Evolutionary conservation across 2,329 filamentous ascomycete species (phyloP).

Genomic region (Trichophyton verrucosum): DNA sequence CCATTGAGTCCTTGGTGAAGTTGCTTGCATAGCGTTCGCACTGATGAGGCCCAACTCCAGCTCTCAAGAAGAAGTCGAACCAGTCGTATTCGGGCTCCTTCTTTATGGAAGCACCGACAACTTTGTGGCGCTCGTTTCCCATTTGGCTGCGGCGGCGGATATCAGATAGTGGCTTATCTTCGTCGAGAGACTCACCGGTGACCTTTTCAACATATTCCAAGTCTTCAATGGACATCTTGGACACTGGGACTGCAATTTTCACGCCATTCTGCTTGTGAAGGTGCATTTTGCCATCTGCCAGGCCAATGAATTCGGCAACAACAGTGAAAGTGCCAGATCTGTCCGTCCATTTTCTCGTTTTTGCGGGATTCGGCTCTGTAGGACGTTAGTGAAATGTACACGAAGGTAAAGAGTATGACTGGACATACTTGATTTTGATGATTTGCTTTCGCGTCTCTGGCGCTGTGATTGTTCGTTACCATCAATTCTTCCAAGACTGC

Average conservation of each 20-base stretch:
- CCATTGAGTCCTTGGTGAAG: slow-evolving; percentile 87
- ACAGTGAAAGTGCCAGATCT: slow-evolving; percentile 92
- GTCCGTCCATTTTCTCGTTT: slow-evolving; percentile 89
- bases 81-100: slow-evolving; percentile 68
- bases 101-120: slow-evolving; percentile 26
- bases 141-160: slow-evolving; percentile 45
- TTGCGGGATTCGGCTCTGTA: slow-evolving; percentile 66
- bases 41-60: slow-evolving; percentile 80
- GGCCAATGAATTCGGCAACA: slow-evolving; percentile 86
- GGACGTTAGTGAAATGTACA: not conserved
- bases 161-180: slow-evolving; percentile 85
- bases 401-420: not conserved
- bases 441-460: slow-evolving; percentile 56
- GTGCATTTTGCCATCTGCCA: slow-evolving; percentile 94
- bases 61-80: slow-evolving; percentile 96
- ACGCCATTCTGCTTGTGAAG: slow-evolving; percentile 96
- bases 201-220: slow-evolving; percentile 84
- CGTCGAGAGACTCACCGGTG: slow-evolving; percentile 77
- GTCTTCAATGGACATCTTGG: slow-evolving; percentile 92
- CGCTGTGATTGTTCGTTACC: slow-evolving; percentile 62
- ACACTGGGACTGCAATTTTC: slow-evolving; percentile 90
- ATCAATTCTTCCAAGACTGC: slow-evolving; percentile 56
- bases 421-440: slow-evolving; percentile 61
- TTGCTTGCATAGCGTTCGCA: slow-evolving; percentile 90
- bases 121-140: slow-evolving; percentile 27